A percentile compares a stretch with the other conserved stretches of the same genome.
Conservation (phyloP, 2,329 filamentous ascomycete species). For the Epicoccum nigrum region DNA sequence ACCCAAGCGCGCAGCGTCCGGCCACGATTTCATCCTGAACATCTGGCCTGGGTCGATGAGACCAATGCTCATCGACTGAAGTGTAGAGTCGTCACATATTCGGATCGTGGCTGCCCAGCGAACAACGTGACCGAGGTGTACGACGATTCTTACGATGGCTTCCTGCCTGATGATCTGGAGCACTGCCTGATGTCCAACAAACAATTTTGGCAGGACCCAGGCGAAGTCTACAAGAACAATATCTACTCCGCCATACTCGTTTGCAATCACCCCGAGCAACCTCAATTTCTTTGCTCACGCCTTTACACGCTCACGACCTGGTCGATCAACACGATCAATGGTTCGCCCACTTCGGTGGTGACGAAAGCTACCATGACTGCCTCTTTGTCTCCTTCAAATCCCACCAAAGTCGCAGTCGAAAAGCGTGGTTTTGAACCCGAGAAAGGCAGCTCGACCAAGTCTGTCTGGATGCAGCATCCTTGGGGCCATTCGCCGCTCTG, state of each 20-base stretch:
- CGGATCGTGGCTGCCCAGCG: slow-evolving; percentile 9
- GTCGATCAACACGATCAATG: slow-evolving; percentile 17
- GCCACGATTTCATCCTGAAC: slow-evolving; percentile 20
- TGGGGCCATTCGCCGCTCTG: slow-evolving; percentile 29
- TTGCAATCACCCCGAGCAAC: slow-evolving; percentile 8
- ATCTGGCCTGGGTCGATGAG: slow-evolving; percentile 23
- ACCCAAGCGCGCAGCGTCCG: slow-evolving; percentile 21
- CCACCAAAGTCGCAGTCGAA: not conserved
- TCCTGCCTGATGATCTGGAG: not conserved
- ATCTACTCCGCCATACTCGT: slow-evolving; percentile 24
- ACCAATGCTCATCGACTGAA: slow-evolving; percentile 17
- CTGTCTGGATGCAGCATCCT: slow-evolving; percentile 37
- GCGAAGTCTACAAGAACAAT: not conserved
- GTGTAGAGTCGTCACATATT: slow-evolving; percentile 25
- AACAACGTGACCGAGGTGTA: not conserved
- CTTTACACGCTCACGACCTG: slow-evolving; percentile 17
- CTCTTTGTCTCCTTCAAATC: too few relatives aligned
- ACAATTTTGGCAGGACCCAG: not conserved
- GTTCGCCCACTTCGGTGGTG: slow-evolving; percentile 5
- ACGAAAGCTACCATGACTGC: not conserved
- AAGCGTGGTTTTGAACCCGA: slow-evolving; percentile 5
- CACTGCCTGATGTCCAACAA: slow-evolving; percentile 11
- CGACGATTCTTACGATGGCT: not conserved
- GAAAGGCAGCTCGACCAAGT: slow-evolving; percentile 5
- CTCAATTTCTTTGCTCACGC: too few relatives aligned